Percentiles rank a stretch among this genome's conserved stretches.
Evolutionary conservation across 192 early-diverging fungal genomes (phyloP).

Genomic region (Jimgerdemannia lactiflua): DNA sequence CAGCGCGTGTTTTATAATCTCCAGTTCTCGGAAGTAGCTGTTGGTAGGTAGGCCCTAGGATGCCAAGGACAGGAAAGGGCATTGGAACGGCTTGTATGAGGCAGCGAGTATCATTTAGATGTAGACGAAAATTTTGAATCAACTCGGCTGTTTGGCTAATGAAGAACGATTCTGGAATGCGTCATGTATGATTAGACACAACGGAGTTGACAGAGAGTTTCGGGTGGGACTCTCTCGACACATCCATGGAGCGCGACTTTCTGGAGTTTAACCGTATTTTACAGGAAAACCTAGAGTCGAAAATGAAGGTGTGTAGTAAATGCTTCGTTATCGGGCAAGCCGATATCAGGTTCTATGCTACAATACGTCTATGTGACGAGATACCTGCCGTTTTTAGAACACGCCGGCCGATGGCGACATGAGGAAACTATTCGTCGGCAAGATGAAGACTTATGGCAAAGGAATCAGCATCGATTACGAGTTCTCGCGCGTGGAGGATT

Average conservation of each 20-base stretch:
- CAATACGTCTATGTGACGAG: no score
- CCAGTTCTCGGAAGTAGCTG: no score
- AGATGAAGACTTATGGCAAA: slow-evolving; percentile 97
- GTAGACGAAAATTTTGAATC: no score
- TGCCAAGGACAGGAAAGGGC: no score
- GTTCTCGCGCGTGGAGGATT: no score
- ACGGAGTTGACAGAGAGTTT: slow-evolving; percentile 46
- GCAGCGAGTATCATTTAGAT: no score
- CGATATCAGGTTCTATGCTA: slow-evolving; percentile 70
- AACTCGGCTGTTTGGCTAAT: no score
- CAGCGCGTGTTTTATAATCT: no score
- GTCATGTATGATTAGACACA: no score
- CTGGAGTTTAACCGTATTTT: slow-evolving; percentile 98
- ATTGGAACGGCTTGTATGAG: no score
- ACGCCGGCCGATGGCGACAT: slow-evolving; percentile 48
- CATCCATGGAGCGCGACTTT: slow-evolving; percentile 99
- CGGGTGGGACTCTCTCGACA: slow-evolving; percentile 96
- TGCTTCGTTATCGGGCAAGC: slow-evolving; percentile 62
- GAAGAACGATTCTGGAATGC: no score
- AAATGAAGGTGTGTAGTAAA: slow-evolving; percentile 15
- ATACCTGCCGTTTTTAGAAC: slow-evolving; percentile 12
- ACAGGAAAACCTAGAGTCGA: slow-evolving; percentile 55
- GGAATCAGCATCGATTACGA: slow-evolving; percentile 92
- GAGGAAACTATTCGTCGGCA: slow-evolving; percentile 89
- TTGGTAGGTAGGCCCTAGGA: no score